A percentile compares a stretch with the other conserved stretches of the same genome.
Conservation (phyloP, 139 green algal genomes). For the Limnomonas spitsbergensis region DNA sequence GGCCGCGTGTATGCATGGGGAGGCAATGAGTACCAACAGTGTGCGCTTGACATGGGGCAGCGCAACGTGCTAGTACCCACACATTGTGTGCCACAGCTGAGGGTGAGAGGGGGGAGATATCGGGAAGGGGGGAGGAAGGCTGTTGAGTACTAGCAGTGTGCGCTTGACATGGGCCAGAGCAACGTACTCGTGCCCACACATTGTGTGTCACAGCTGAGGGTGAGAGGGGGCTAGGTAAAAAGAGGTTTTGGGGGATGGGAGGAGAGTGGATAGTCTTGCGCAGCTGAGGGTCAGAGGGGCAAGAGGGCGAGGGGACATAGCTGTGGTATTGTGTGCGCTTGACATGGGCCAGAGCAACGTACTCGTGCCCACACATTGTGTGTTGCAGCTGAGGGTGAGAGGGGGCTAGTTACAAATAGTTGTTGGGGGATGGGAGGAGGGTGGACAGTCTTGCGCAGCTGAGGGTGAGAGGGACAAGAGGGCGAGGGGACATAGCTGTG, state of each 20-base stretch:
- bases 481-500: too few relatives aligned
- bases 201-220: too few relatives aligned
- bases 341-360: too few relatives aligned
- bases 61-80: slow-evolving; percentile 60
- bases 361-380: too few relatives aligned
- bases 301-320: too few relatives aligned
- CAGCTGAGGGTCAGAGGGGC: background rate
- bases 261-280: background rate
- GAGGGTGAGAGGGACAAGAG: background rate
- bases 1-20: slow-evolving; percentile 57
- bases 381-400: background rate
- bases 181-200: too few relatives aligned
- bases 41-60: slow-evolving; percentile 28
- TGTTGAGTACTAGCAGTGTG: slow-evolving; percentile 81
- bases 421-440: background rate
- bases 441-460: background rate
- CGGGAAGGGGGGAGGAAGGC: too few relatives aligned
- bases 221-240: background rate
- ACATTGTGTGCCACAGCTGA: slow-evolving; percentile 45
- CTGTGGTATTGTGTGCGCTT: too few relatives aligned
- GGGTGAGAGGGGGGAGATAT: slow-evolving; percentile 4
- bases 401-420: background rate
- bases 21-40: slow-evolving; percentile 91
- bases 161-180: too few relatives aligned
- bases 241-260: background rate